phyloP scores from a whole-genome alignment of 306 rosid genomes.

The Lotus japonicus region DNA sequence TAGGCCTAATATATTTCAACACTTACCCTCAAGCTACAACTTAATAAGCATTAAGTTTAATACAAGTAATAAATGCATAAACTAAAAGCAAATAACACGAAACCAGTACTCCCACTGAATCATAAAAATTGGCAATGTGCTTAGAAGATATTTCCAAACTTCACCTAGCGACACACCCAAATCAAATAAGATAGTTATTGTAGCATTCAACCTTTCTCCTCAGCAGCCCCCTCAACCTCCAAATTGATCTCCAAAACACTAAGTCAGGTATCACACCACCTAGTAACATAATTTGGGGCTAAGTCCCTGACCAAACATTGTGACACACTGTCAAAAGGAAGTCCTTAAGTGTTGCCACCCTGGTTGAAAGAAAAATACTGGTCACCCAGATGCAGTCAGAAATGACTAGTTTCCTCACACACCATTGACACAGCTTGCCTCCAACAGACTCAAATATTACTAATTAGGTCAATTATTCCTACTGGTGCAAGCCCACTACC shows the following conservation, averaged over 20 bases:
- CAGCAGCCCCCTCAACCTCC: background rate
- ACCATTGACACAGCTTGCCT: background rate
- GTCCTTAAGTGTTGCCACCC: background rate
- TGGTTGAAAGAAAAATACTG: background rate
- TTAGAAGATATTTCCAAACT: background rate
- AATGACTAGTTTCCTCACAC: constrained; percentile 4
- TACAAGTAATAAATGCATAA: background rate
- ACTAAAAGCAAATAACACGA: background rate
- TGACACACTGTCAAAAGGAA: background rate
- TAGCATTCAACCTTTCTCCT: background rate
- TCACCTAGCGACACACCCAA: background rate
- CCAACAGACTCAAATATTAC: background rate
- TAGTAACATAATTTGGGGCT: background rate
- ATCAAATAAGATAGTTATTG: background rate
- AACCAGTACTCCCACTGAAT: background rate
- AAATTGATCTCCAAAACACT: background rate
- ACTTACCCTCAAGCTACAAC: background rate
- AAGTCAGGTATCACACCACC: background rate
- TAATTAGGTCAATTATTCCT: background rate
- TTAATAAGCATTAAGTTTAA: background rate
- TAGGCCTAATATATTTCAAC: background rate
- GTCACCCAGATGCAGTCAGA: background rate
- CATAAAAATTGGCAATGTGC: background rate
- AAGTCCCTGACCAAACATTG: background rate
- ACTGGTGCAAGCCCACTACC: background rate